Conservation (phyloP, 768 basidiomycete species). For the Mrakia hoshinonis region DNA sequence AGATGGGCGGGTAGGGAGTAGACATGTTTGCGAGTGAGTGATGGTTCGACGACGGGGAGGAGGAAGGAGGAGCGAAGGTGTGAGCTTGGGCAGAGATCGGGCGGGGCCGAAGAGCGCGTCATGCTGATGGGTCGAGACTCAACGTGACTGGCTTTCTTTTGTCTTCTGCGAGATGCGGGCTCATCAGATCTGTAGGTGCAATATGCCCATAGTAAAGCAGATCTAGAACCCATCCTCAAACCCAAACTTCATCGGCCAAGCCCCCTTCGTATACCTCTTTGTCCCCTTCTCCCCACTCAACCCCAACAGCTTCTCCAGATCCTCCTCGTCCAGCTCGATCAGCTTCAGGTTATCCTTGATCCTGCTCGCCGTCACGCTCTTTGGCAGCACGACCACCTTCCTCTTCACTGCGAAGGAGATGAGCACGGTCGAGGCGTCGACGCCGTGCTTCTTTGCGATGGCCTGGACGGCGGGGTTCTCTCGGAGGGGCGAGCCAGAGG, state of each 20-base stretch:
- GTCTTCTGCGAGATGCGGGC: no score
- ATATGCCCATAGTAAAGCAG: no score
- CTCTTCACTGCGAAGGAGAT: constrained; percentile 48
- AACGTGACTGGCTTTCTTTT: no score
- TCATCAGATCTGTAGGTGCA: no score
- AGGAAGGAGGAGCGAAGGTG: neutral
- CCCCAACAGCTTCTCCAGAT: constrained; percentile 31
- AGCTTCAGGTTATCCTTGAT: constrained; percentile 53
- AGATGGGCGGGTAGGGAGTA: no score
- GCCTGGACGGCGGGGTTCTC: constrained; percentile 51
- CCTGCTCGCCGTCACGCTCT: constrained; percentile 62
- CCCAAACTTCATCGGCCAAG: constrained; percentile 16
- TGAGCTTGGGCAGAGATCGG: no score
- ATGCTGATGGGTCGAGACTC: no score
- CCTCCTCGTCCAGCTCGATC: constrained; percentile 32
- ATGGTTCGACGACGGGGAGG: neutral
- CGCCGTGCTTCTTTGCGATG: constrained; percentile 57
- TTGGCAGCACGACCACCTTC: constrained; percentile 64
- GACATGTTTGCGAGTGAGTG: no score
- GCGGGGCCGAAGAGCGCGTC: neutral
- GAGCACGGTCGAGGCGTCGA: constrained; percentile 33
- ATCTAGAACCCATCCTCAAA: constrained; percentile 24
- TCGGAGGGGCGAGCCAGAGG: constrained; percentile 60
- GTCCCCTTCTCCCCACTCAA: constrained; percentile 32
- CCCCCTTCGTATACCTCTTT: constrained; percentile 33